Evolutionary conservation across 2,329 filamentous ascomycete genomes (phyloP).

Genomic region (Pseudogymnoascus sp.): DNA sequence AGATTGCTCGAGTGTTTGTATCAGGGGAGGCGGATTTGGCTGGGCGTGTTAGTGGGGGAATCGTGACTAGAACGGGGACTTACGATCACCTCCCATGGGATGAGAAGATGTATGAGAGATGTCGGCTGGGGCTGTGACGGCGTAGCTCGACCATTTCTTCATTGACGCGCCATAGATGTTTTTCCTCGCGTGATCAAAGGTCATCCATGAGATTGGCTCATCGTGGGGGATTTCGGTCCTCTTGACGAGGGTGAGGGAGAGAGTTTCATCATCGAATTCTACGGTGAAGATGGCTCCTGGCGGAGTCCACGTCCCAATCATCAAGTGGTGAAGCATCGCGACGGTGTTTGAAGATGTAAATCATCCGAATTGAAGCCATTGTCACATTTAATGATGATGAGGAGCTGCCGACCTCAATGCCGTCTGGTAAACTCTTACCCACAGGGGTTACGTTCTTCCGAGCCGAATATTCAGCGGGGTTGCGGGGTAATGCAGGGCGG

Average conservation of each 20-base stretch:
- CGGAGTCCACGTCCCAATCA: constrained; percentile 87
- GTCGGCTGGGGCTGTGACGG: constrained; percentile 64
- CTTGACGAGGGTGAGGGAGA: constrained; percentile 68
- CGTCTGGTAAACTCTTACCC: background rate
- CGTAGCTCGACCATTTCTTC: constrained; percentile 87
- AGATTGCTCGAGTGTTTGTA: constrained; percentile 82
- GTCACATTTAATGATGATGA: background rate
- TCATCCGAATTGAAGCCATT: background rate
- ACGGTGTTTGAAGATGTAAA: background rate
- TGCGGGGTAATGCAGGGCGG: background rate
- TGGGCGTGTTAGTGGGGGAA: constrained; percentile 9
- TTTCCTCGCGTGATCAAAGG: constrained; percentile 74
- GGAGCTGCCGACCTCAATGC: background rate
- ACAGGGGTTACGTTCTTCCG: background rate
- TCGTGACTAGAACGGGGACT: constrained; percentile 25
- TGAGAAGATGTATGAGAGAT: constrained; percentile 69
- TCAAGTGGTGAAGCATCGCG: constrained; percentile 77
- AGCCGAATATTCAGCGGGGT: background rate
- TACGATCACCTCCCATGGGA: constrained; percentile 68
- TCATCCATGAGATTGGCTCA: constrained; percentile 91
- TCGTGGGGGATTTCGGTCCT: constrained; percentile 72
- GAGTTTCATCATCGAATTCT: constrained; percentile 73
- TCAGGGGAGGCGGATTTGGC: constrained; percentile 58
- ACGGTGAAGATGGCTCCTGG: constrained; percentile 87
- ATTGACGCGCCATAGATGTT: constrained; percentile 83